These are phyloP conservation scores for Begonia masoniana DNA, from an alignment of 306 rosid species.

Conservation along the genomic window DNA sequence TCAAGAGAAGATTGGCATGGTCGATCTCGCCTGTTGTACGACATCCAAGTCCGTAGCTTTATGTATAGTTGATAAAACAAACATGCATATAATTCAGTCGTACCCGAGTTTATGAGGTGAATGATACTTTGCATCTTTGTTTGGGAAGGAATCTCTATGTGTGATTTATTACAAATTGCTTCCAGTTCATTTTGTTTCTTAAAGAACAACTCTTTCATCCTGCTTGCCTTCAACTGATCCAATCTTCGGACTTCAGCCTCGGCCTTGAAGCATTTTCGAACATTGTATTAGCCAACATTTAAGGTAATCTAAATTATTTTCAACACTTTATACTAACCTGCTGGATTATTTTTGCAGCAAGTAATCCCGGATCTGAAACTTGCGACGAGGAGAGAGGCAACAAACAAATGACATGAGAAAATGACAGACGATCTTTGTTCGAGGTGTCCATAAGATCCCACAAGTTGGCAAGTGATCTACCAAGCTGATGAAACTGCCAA, in stretches of 20 bases:
- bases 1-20: slow-evolving; percentile 78
- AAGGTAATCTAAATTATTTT: slow-evolving; percentile 6
- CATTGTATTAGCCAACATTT: slow-evolving; percentile 11
- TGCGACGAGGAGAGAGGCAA: slow-evolving; percentile 45
- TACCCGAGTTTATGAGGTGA: slow-evolving; percentile 69
- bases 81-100: slow-evolving; percentile 11
- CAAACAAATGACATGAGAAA: slow-evolving; percentile 56
- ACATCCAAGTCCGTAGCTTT: not conserved
- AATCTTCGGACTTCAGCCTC: slow-evolving; percentile 86
- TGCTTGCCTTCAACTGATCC: slow-evolving; percentile 91
- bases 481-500: slow-evolving; percentile 77
- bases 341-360: slow-evolving; percentile 52
- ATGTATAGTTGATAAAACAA: not conserved
- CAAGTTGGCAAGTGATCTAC: slow-evolving; percentile 63
- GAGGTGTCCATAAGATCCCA: slow-evolving; percentile 94
- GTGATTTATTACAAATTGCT: slow-evolving; percentile 66
- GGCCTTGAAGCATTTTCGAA: slow-evolving; percentile 32
- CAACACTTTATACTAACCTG: slow-evolving; percentile 38
- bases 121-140: slow-evolving; percentile 59
- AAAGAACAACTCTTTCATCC: slow-evolving; percentile 80
- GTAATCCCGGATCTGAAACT: slow-evolving; percentile 74
- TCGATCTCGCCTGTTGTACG: slow-evolving; percentile 81
- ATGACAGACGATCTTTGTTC: slow-evolving; percentile 37
- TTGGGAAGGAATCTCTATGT: slow-evolving; percentile 66
- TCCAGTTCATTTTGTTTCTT: slow-evolving; percentile 79